Evolutionary conservation across 2,329 filamentous ascomycete genomes (phyloP), one percentile per base, ranked within the genome.

Genomic region (Penicillium sp.): DNA sequence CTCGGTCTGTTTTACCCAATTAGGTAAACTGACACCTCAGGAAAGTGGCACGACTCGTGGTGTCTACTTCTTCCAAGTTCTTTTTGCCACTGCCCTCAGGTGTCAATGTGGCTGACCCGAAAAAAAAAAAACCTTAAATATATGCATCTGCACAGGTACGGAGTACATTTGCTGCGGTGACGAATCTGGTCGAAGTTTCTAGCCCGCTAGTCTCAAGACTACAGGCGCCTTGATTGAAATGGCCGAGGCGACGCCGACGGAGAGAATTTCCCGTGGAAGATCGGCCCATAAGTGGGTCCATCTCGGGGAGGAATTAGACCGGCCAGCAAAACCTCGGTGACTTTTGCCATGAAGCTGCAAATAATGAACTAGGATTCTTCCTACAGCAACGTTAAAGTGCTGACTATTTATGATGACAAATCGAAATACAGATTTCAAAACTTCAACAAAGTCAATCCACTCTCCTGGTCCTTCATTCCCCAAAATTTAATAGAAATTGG

Each of bases 281-380:
- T 19, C n/a, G 42, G 27, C n/a, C 44, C 27, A 13, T 11, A 19
- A 42, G 39, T 42, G 39, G 39, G 19, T 42, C 39, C 35, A 14
- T 14, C 10, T 42, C 58, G 58, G 58, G 21, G 43, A 44, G 27
- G 39, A 45, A 55, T 60, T 60, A 26, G n/a, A 26, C 58, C 58
- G 58, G 48, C 21, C 43, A 22, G 31, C 52, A 21, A 10, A n/a
- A 5, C 33, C 24, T 58, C 58, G 58, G 58, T 51, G 58, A 60
- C 58, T 59, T 59, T 42, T 42, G 11, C 11, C 19, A 42, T 42
- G 16, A 10, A 39, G n/a, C n/a, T 42, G n/a, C 19, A 22, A 7
- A 42, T 22, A 14, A 22, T 42, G 39, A 22, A 22, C 19, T 13
- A 42, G 39, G 39, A 42, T 42, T 42, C 19, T 22, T 21, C 21